Evolutionary conservation across 1,284 basidiomycete genomes (phyloP).

Genomic region (Trichosporon sp.): DNA sequence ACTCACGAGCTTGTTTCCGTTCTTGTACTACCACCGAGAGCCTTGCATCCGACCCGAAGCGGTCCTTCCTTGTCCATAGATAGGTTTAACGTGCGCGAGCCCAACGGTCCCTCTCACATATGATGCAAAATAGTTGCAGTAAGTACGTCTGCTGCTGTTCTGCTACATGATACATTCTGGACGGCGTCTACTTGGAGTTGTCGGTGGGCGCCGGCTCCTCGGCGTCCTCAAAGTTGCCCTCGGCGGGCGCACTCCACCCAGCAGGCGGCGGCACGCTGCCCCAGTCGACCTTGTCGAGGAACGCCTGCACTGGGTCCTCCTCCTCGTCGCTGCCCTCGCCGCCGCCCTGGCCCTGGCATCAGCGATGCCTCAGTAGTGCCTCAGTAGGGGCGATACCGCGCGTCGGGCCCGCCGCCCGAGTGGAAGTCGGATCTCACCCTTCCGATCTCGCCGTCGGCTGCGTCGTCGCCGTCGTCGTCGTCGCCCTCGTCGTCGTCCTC

Average conservation of each 20-base stretch:
- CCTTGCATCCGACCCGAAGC: slow-evolving; percentile 9
- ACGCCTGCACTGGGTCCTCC: slow-evolving; percentile 57
- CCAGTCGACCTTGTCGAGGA: slow-evolving; percentile 66
- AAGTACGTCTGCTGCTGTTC: not conserved
- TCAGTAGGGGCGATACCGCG: slow-evolving; percentile 83
- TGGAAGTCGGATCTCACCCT: slow-evolving; percentile 89
- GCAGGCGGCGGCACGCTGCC: slow-evolving; percentile 10
- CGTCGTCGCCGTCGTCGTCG: slow-evolving; percentile 59
- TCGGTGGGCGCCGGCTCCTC: not conserved
- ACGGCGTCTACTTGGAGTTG: not conserved
- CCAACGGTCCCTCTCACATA: not conserved
- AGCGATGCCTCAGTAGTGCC: slow-evolving; percentile 34
- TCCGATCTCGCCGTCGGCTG: slow-evolving; percentile 56
- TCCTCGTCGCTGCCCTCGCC: too few relatives aligned
- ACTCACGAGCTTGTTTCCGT: slow-evolving; percentile 7
- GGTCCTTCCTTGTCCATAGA: slow-evolving; percentile 14
- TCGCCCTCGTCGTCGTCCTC: slow-evolving; percentile 18
- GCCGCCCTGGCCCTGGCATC: slow-evolving; percentile 8
- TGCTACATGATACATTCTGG: not conserved
- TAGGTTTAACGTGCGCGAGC: slow-evolving; percentile 8
- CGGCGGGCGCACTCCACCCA: not conserved
- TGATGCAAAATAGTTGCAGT: not conserved
- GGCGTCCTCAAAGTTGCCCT: not conserved
- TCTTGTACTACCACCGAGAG: slow-evolving; percentile 17
- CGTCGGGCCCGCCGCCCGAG: slow-evolving; percentile 57